Base-by-base conservation (phyloP, 805 yeast genomes). In the Nakazawaea ambrosiae region DNA sequence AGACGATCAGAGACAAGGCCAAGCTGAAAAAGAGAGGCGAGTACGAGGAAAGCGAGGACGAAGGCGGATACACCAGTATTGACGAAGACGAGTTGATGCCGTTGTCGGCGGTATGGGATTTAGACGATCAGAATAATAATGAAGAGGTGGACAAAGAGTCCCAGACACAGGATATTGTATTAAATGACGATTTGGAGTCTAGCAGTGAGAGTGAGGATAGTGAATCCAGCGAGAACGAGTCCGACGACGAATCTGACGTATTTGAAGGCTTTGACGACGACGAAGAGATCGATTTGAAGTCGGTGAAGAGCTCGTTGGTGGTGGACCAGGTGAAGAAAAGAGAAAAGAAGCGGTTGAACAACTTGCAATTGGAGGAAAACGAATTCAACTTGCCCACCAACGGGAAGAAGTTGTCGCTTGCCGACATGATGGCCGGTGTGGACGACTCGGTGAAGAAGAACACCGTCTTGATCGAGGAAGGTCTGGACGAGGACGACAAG, bases 21-120 rank as follows among this genome's bases (percentile, higher is more conserved):
- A 68, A 65, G 49, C 57, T 53, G 40, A 47, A 49, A 24, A 64
- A 63, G 48, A 49, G 49, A 23, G 58, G 50, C 20, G 57, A 54
- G 23, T 53, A 55, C 20, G 61, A 58, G 3, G 79, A 72, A n/a
- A 75, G 65, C 4, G 70, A 63, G 7, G 77, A 68, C 14, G 79
- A 72, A n/a, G 75, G 65, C 4, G 90, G 74, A 10, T 82, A 84
- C 51, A 73, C 73, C 19, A 79, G 89, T 51, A 67, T 83, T 30
- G 95, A 86, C 49, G 96, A 86, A 52, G 65, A 58, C 22, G 83
- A 86, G 46, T 66, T 88, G 37, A 70, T 82, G 42, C 74, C 94
- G 0, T 64, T 88, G 27, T 81, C 95, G n/a, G 88, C 80, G 47
- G 88, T 85, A 3, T 87, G 95, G 95, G 96, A 83, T 51, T 58